Evolutionary conservation across 2,329 filamentous ascomycete species (phyloP).

Genomic region (Calonectria pteridis): DNA sequence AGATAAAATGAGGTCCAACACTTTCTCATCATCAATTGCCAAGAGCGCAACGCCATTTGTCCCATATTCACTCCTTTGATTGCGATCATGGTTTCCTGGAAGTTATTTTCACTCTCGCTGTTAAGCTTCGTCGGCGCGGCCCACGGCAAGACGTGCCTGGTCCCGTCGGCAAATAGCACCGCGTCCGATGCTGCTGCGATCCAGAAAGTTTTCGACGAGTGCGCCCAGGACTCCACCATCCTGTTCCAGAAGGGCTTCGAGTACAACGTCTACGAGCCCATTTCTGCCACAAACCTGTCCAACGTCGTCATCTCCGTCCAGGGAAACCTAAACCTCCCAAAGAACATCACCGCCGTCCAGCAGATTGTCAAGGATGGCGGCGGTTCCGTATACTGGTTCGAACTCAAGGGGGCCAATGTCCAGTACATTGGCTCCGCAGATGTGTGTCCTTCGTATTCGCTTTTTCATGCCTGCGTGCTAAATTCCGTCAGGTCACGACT

Average conservation of each 20-base stretch:
- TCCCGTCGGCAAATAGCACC: constrained; percentile 18
- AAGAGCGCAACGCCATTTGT: background rate
- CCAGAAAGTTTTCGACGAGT: constrained; percentile 9
- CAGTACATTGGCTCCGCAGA: constrained; percentile 20
- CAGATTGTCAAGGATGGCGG: constrained; percentile 22
- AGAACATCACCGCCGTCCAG: constrained; percentile 22
- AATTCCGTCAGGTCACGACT: constrained; percentile 12
- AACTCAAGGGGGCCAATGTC: constrained; percentile 23
- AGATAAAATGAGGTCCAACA: background rate
- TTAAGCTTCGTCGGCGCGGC: constrained; percentile 15
- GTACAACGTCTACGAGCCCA: constrained; percentile 25
- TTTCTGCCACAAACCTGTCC: constrained; percentile 14
- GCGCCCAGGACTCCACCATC: constrained; percentile 20
- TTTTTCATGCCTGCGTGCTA: background rate
- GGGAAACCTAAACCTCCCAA: constrained; percentile 21
- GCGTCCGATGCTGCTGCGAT: constrained; percentile 16
- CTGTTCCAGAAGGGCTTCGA: constrained; percentile 23
- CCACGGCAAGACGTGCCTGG: constrained; percentile 17
- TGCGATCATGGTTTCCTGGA: constrained; percentile 15
- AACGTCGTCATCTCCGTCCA: constrained; percentile 26
- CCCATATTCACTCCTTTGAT: background rate
- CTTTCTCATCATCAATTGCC: background rate
- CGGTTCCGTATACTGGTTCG: constrained; percentile 26
- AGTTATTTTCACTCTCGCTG: constrained; percentile 15
- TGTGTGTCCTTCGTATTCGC: background rate